Evolutionary conservation across 768 basidiomycete species (phyloP).

Genomic region (Tephrocybe sp.): DNA sequence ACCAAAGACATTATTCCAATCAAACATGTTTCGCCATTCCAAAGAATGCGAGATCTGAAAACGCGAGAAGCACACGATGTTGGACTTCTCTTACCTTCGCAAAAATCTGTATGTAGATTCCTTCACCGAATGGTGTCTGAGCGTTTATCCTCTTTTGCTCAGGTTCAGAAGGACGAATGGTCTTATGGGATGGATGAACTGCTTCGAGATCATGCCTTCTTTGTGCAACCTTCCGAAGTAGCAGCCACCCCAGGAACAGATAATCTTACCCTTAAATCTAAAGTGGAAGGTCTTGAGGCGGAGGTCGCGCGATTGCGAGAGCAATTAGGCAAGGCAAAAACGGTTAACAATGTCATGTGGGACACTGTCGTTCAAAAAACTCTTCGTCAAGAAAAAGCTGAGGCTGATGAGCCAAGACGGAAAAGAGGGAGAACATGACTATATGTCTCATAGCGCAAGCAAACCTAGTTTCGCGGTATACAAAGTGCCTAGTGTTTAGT

Average conservation of each 20-base stretch:
- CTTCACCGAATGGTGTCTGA: background rate
- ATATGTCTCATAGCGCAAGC: background rate
- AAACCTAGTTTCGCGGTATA: background rate
- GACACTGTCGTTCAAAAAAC: constrained; percentile 73
- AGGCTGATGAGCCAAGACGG: constrained; percentile 25
- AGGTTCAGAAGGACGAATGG: constrained; percentile 31
- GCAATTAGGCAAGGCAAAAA: constrained; percentile 81
- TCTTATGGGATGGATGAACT: constrained; percentile 56
- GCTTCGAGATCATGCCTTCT: constrained; percentile 64
- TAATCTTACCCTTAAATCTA: constrained; percentile 46
- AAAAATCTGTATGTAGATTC: constrained; percentile 38
- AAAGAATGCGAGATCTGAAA: constrained; percentile 69
- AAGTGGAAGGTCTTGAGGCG: constrained; percentile 66
- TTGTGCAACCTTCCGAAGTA: constrained; percentile 47
- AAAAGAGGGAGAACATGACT: constrained; percentile 31
- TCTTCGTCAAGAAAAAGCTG: constrained; percentile 36
- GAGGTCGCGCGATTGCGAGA: constrained; percentile 68
- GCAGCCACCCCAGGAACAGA: constrained; percentile 28
- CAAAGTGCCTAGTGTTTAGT: background rate
- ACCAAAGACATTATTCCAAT: constrained; percentile 63
- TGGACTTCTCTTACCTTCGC: constrained; percentile 54
- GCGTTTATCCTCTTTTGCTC: background rate
- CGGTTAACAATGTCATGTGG: constrained; percentile 96
- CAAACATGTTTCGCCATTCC: constrained; percentile 67
- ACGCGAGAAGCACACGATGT: constrained; percentile 72